Evolutionary conservation across 805 yeast species (phyloP), one percentile per base, ranked within the genome.

Genomic region (Candida odintsovae): DNA sequence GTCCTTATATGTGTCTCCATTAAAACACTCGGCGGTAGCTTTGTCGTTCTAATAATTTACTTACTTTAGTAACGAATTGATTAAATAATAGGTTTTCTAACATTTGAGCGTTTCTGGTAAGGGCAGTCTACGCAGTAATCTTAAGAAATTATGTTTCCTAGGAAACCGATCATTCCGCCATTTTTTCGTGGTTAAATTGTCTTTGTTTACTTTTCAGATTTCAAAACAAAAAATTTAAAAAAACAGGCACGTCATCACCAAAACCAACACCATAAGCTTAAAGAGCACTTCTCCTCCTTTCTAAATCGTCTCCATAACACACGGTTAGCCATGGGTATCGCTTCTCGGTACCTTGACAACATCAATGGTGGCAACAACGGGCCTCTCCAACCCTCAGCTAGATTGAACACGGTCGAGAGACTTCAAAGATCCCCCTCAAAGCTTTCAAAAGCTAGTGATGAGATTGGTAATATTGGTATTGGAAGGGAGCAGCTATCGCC

Each of bases 321-420:
- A 22, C 23, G 8, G 23, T 12, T 18, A 7, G 35, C 9, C 18
- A 33, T 33, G 36, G 36, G 36, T 33, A 48, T 60, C 19, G 51
- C 62, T n/a, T 53, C 62, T 21, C 52, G 59, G n/a, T 60, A 60
- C 33, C 51, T 60, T 20, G 64, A 58, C 42, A 56, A 49, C 26
- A 49, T 58, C 26, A 46, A 46, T 38, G 22, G 50, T 21, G 19
- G 47, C 9, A 38, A 25, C 22, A 25, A 31, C 15, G 53, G 51
- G 1, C 59, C 63, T 5, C 40, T 56, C 12, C 53, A 51, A 29
- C 57, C 58, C 19, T 47, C 59, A 1, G 44, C 45, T 0, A 55
- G 47, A 41, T 26, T 50, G 26, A 55, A 56, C 45, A 42, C 51
- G 3, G 46, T 47, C 10, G 41, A 35, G 6, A 18, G 22, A 4